Evolutionary conservation across 2,329 filamentous ascomycete genomes (phyloP), one percentile per base, ranked within the genome.

Genomic region (Apiospora sp.): DNA sequence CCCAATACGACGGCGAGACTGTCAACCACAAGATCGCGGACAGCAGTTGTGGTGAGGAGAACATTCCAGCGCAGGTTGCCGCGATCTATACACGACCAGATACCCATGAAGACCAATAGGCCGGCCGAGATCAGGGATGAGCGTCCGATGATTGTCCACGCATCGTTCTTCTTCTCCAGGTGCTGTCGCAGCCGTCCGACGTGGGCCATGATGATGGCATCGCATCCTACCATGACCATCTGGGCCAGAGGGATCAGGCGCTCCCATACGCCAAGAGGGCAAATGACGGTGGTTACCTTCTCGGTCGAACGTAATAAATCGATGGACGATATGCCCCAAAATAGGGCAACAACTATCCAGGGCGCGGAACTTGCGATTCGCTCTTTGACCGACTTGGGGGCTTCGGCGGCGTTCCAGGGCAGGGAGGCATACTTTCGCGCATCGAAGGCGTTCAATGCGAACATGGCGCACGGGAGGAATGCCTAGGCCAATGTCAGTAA

Each of bases 261-360:
- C 70, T 81, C 80, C 68, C 71, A 75, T 54, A 75, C 72, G 14
- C 78, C 78, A 4, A 73, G 46, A 6, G 80, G 80, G 71, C 80
- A 82, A 44, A 82, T 80, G 46, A 76, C 80, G 46, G 80, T 77
- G 1, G 80, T 77, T 0, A 71, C 72, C 41, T 73, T 76, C 71
- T 79, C 78, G 3, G 78, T 75, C 1, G 79, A 76, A 19, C 75
- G 73, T 48, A 79, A 75, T 12, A 78, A 79, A 7, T 79, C 69
- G 16, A 78, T 75, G 54, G 80, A 75, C 4, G 78, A 79, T n/a
- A 79, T 72, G 7, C 78, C 81, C 82, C 82, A 83, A 7, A 77
- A 34, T 7, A 81, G 51, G 22, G 81, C 77, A 4, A 80, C 71
- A 22, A 76, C 3, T 24, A 74, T 51, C 71, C 79, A 80, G 13